Evolutionary conservation across 176 grass and related monocot species (phyloP), one percentile per base, ranked within the genome.

Genomic region (Oryza longistaminata): DNA sequence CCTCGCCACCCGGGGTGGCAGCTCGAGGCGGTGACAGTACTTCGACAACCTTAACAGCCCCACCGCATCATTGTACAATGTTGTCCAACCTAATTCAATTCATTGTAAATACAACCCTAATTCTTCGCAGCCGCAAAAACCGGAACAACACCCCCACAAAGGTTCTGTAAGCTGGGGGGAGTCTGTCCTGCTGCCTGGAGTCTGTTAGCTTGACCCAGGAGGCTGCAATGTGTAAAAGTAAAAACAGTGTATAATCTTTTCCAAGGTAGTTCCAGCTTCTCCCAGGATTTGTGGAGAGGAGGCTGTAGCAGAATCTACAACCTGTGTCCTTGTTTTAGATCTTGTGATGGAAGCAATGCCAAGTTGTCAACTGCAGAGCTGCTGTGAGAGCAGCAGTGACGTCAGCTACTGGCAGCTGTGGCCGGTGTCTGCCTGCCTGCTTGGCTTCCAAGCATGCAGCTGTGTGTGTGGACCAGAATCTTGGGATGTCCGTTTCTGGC

Each of bases 81-180:
- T 34, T 21, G 10, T 19, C n/a, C 77, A 75, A 70, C 64, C 64
- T 65, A 87, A 87, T 83, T 83, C 69, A 74, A 90, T 90, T 90
- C 80, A 19, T 87, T 90, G 88, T 90, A 90, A 83, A 87, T 90
- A 90, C 66, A 12, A 25, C 0, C 16, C 16, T 66, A 62, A 81
- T 67, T 64, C 26, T 17, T 90, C 25, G 35, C 75, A 73, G 84
- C 75, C n/a, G 3, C 21, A 35, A 71, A 31, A 34, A 64, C 83
- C 52, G 71, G 39, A 85, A 33, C 22, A 77, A 22, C 62, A 15
- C 26, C 62, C 62, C 65, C 39, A 11, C 15, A 2, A 9, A 4
- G 48, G 48, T 81, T 75, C 70, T 33, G 11, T 68, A 53, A 71
- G 35, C 37, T 66, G 37, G 45, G 70, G 25, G 74, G 7, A 3